Conservation (phyloP, 768 basidiomycete genomes). For the Epithele typhae region DNA sequence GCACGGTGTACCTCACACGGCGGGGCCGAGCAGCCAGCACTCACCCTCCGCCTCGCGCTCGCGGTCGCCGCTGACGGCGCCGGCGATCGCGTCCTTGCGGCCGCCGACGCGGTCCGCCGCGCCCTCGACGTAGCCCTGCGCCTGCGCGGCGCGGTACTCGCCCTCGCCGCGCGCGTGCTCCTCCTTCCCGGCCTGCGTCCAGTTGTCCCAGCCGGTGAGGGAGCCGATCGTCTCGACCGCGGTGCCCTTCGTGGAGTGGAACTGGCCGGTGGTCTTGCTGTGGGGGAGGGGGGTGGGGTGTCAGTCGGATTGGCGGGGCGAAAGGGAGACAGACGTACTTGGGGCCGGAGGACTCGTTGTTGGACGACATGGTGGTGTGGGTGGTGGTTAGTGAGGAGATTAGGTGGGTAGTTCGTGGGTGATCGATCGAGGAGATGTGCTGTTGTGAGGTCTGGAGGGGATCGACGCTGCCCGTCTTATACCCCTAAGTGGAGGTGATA, state of each 20-base stretch:
- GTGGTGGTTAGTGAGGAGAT: background rate
- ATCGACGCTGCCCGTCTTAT: background rate
- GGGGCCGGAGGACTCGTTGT: constrained; percentile 18
- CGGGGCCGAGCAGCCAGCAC: constrained; percentile 4
- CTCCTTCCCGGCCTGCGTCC: constrained; percentile 41
- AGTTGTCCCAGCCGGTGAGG: constrained; percentile 35
- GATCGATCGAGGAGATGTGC: too few species aligned
- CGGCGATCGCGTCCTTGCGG: constrained; percentile 50
- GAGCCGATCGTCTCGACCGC: constrained; percentile 38
- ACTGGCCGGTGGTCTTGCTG: constrained; percentile 35
- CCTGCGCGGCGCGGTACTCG: constrained; percentile 43
- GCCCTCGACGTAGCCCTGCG: constrained; percentile 50
- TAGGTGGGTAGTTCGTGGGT: background rate
- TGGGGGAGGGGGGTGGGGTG: background rate
- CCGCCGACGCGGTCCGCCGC: constrained; percentile 39
- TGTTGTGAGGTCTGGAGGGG: background rate
- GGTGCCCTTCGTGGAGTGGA: constrained; percentile 35
- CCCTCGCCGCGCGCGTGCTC: constrained; percentile 46
- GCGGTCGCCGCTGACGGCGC: constrained; percentile 51
- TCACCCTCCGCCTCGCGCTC: constrained; percentile 45
- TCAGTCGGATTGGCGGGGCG: background rate
- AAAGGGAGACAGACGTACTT: constrained; percentile 16
- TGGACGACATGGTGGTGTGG: constrained; percentile 18
- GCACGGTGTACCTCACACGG: background rate
- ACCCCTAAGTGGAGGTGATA: background rate